phyloP scores from a whole-genome alignment of 768 basidiomycete species.

The Infundibulicybe gibba region DNA sequence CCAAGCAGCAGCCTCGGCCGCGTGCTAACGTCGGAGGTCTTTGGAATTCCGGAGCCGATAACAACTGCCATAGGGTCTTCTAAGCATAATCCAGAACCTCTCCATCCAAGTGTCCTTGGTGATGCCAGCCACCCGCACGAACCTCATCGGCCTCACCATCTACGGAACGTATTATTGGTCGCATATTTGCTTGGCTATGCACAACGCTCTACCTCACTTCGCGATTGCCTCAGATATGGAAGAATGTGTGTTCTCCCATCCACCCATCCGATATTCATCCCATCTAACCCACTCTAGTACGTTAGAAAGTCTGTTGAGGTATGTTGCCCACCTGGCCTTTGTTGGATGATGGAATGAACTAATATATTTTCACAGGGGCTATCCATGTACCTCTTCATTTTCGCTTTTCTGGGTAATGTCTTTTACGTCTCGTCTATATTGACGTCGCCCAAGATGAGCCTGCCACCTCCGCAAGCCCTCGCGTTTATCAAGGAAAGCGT shows the following conservation, averaged over 20 bases:
- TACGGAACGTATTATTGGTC: constrained; percentile 72
- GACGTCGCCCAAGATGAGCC: constrained; percentile 60
- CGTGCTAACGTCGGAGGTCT: constrained; percentile 34
- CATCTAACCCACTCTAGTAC: constrained; percentile 43
- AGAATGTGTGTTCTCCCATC: constrained; percentile 70
- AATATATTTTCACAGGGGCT: constrained; percentile 56
- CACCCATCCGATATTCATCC: not conserved
- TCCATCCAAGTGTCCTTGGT: too few relatives aligned
- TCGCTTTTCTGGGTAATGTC: constrained; percentile 90
- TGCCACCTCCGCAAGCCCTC: constrained; percentile 56
- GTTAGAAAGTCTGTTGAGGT: constrained; percentile 89
- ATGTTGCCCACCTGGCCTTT: not conserved
- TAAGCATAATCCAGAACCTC: too few relatives aligned
- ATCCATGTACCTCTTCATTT: constrained; percentile 89
- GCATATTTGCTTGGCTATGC: constrained; percentile 93
- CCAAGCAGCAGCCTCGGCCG: constrained; percentile 37
- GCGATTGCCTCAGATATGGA: constrained; percentile 97
- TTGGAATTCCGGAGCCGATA: constrained; percentile 7
- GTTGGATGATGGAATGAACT: constrained; percentile 1
- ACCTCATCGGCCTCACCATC: constrained; percentile 11
- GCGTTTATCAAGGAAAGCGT: constrained; percentile 77
- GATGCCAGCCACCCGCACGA: too few relatives aligned
- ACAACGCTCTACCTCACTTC: constrained; percentile 92
- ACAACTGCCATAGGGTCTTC: constrained; percentile 5
- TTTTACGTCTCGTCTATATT: constrained; percentile 92